phyloP scores from a whole-genome alignment of 1,139 yeast species.

The Suhomyces ambrosiae region DNA sequence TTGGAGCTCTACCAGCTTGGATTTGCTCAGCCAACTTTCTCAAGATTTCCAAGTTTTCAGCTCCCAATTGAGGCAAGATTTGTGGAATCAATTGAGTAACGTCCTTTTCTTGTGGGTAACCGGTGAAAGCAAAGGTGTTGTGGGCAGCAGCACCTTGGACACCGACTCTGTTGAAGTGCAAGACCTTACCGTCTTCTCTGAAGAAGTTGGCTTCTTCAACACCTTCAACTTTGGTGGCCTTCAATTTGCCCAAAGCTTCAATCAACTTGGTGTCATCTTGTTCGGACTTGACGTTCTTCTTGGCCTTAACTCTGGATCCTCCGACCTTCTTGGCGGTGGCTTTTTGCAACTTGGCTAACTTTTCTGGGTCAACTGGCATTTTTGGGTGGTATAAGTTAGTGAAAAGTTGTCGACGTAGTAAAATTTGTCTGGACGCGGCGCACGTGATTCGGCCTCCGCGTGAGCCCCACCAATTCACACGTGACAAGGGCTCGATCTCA shows the following conservation, averaged over 20 bases:
- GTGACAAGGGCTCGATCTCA: neutral
- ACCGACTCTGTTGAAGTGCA: conserved; percentile 94
- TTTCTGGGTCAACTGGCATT: conserved; percentile 88
- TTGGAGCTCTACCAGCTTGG: conserved; percentile 61
- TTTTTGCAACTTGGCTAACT: conserved; percentile 82
- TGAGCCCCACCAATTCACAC: neutral
- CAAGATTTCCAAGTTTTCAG: conserved; percentile 90
- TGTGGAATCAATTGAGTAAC: conserved; percentile 93
- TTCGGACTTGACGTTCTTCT: conserved; percentile 63
- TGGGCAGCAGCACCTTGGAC: conserved; percentile 90
- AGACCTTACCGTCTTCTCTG: conserved; percentile 93
- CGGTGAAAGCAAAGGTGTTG: conserved; percentile 94
- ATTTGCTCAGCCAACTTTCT: conserved; percentile 89
- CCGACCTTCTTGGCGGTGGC: conserved; percentile 76
- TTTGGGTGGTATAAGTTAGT: conserved; percentile 15
- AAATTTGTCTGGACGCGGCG: conserved; percentile 7
- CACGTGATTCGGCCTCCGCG: conserved; percentile 1
- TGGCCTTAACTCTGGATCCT: conserved; percentile 87
- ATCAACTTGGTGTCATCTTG: conserved; percentile 90
- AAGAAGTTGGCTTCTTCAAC: conserved; percentile 98
- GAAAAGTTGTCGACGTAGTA: conserved; percentile 28
- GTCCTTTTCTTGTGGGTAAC: conserved; percentile 92
- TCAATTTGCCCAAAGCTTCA: conserved; percentile 84
- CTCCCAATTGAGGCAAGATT: conserved; percentile 95
- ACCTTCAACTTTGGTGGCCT: conserved; percentile 85